Evolutionary conservation across 805 yeast genomes (phyloP).

Genomic region (Clavispora vitiphila): DNA sequence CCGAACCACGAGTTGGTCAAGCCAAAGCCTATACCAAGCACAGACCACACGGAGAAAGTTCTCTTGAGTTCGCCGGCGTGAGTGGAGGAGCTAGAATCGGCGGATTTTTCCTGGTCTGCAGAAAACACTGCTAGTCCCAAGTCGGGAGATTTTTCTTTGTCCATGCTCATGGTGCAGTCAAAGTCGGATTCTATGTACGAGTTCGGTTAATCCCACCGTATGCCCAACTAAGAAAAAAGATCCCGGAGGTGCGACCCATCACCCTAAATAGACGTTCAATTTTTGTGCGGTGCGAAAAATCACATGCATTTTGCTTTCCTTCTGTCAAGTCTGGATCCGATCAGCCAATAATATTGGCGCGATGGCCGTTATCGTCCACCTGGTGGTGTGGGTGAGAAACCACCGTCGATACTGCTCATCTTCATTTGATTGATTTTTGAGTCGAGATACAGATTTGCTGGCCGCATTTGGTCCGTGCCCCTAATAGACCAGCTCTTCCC

Average conservation of each 20-base stretch:
- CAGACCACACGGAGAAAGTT: slow-evolving; percentile 35
- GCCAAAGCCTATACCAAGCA: slow-evolving; percentile 38
- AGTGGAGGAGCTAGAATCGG: slow-evolving; percentile 1
- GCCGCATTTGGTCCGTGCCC: too few relatives aligned
- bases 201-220: not conserved
- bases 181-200: not conserved
- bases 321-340: not conserved
- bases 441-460: too few relatives aligned
- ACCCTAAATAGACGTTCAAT: not conserved
- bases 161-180: not conserved
- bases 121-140: not conserved
- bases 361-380: too few relatives aligned
- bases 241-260: not conserved
- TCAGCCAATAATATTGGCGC: not conserved
- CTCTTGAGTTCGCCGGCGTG: slow-evolving; percentile 25
- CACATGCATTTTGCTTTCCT: slow-evolving; percentile 3
- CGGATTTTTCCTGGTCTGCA: slow-evolving; percentile 8
- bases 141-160: not conserved
- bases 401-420: too few relatives aligned
- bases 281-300: slow-evolving; percentile 1
- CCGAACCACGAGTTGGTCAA: slow-evolving; percentile 43
- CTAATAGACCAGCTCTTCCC: too few relatives aligned
- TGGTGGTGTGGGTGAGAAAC: too few relatives aligned
- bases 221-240: not conserved
- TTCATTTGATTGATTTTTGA: too few relatives aligned